Base-by-base conservation (phyloP, 495 filamentous ascomycete species). In the Glarea lozoyensis region DNA sequence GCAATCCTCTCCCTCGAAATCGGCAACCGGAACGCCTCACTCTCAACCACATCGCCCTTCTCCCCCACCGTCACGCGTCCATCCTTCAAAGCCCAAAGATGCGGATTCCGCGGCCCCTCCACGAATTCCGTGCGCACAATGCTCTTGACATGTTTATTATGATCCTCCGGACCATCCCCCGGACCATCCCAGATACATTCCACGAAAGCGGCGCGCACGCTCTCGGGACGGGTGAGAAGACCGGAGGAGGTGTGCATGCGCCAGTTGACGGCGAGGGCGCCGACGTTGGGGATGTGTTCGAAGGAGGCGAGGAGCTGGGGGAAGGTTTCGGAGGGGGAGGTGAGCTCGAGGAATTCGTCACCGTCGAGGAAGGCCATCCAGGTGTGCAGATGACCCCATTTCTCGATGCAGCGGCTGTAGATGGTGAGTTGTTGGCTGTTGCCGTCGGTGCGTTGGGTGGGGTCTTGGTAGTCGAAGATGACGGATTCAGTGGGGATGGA, bases 341-440 rank as follows among this genome's bases (percentile, higher is more conserved):
- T 27, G 20, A 37, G 45, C 20, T 53, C 45, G 9, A 53, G 23
- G 21, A 45, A 49, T 25, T 53, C 50, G 37, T 53, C 46, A 0
- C 33, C 42, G 35, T 53, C 50, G 15, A 53, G 12, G 24, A 42
- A 53, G 3, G 41, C 50, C 13, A 53, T 49, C 50, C 50, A 53
- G 6, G 30, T 46, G 35, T 53, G 50, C 2, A 39, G 30, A 10
- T 41, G 10, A 1, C 46, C n/a, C 12, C 34, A 49, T 12, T 11
- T 11, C 11, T 34, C 25, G 4, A 32, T 33, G 22, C 50, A 53
- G n/a, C 24, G 5, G 15, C 4, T 39, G 19, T 53, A 53, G n/a
- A 49, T 7, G 7, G 25, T 17, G 3, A 12, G 21, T 0, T 29
- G 6, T 23, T 53, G 50, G 40, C 36, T 40, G 13, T 34, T 1